Percentiles rank a stretch among this genome's conserved stretches.
phyloP scores from a whole-genome alignment of 1,284 basidiomycete genomes.

The Lentinus polychrous region DNA sequence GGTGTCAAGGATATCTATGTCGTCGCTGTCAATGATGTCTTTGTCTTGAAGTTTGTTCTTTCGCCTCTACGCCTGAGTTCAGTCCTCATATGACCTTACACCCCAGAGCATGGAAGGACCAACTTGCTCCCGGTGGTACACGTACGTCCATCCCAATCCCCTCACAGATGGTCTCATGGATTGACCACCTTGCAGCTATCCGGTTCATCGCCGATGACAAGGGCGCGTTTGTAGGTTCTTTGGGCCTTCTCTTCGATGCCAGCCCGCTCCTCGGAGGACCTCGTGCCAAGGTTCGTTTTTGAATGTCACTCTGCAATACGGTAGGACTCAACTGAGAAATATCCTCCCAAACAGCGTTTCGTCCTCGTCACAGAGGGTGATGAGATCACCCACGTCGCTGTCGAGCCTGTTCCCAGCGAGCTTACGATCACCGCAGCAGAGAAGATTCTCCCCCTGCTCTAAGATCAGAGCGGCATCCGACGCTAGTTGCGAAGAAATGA shows the following conservation, averaged over 20 bases:
- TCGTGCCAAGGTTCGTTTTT: constrained; percentile 51
- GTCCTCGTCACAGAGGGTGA: constrained; percentile 51
- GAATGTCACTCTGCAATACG: neutral
- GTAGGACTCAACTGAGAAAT: neutral
- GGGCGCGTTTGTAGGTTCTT: constrained; percentile 45
- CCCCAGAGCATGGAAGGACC: constrained; percentile 63
- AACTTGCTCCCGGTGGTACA: constrained; percentile 48
- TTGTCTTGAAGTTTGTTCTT: constrained; percentile 47
- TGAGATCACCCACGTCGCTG: constrained; percentile 45
- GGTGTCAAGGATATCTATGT: constrained; percentile 67
- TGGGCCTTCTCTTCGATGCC: constrained; percentile 65
- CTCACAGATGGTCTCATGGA: neutral
- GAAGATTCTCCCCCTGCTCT: constrained; percentile 48
- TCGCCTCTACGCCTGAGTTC: neutral
- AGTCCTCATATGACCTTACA: constrained; percentile 5
- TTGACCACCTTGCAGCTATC: constrained; percentile 32
- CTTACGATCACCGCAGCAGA: constrained; percentile 55
- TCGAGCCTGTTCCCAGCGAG: constrained; percentile 52
- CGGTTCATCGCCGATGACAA: constrained; percentile 67
- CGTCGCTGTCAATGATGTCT: constrained; percentile 67
- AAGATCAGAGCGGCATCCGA: constrained; percentile 6
- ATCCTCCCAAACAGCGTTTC: constrained; percentile 51
- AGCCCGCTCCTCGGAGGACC: constrained; percentile 52
- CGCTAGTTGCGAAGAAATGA: neutral
- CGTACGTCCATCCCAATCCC: constrained; percentile 29